A percentile compares a stretch with the other conserved stretches of the same genome.
Conservation (phyloP, 2,329 filamentous ascomycete genomes). For the Cytospora schulzeri region DNA sequence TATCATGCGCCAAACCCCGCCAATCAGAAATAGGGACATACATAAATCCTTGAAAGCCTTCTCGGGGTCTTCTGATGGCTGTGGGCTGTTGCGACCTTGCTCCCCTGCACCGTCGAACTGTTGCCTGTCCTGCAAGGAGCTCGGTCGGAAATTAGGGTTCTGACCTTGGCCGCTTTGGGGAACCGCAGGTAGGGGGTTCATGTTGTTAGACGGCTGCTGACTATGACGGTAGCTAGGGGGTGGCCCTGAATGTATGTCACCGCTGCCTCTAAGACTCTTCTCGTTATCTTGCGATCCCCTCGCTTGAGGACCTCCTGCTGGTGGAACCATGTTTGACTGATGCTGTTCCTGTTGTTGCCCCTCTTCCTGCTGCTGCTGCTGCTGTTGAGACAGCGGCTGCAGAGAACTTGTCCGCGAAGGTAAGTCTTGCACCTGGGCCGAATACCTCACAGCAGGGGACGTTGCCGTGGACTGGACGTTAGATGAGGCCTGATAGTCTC, state of each 20-base stretch:
- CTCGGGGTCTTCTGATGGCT: constrained; percentile 53
- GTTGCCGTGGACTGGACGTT: constrained; percentile 43
- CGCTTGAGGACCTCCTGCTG: constrained; percentile 45
- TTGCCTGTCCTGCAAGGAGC: constrained; percentile 42
- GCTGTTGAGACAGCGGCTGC: constrained; percentile 35
- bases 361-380: constrained; percentile 35
- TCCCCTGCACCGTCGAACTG: constrained; percentile 51
- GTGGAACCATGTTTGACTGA: constrained; percentile 48
- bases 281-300: constrained; percentile 55
- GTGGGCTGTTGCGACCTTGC: constrained; percentile 58
- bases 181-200: constrained; percentile 47
- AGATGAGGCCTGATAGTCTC: constrained; percentile 44
- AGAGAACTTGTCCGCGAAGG: constrained; percentile 35
- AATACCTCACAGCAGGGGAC: constrained; percentile 47
- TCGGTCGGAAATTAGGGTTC: constrained; percentile 45
- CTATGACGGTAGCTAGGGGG: constrained; percentile 57
- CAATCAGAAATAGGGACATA: constrained; percentile 40
- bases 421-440: constrained; percentile 41
- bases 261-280: constrained; percentile 43
- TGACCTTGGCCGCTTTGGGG: constrained; percentile 38
- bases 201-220: constrained; percentile 45
- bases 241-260: constrained; percentile 47
- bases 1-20: constrained; percentile 7
- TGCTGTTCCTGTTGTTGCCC: constrained; percentile 22
- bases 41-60: constrained; percentile 61